Conservation (phyloP, 768 basidiomycete species). For the Russula emetica region DNA sequence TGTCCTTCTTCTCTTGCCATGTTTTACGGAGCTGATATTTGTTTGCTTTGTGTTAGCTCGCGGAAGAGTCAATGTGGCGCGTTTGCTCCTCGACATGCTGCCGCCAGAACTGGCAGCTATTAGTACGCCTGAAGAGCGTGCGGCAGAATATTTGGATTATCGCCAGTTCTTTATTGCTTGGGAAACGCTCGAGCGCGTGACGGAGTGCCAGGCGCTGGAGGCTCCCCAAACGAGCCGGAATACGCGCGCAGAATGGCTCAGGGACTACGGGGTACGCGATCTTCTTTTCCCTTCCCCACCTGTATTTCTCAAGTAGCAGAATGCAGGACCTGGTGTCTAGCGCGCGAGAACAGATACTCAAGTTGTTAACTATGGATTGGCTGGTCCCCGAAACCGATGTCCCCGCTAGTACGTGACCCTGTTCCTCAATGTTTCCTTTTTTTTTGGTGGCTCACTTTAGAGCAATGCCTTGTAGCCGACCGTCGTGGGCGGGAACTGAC, state of each 20-base stretch:
- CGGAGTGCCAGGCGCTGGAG: constrained; percentile 56
- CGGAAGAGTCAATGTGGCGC: constrained; percentile 71
- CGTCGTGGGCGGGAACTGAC: constrained; percentile 61
- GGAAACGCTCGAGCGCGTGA: constrained; percentile 59
- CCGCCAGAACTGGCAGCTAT: constrained; percentile 61
- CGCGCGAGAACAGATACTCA: constrained; percentile 59
- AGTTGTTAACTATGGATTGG: constrained; percentile 76
- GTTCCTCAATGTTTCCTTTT: neutral
- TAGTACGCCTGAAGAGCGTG: constrained; percentile 62
- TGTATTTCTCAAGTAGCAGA: neutral
- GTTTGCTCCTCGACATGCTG: constrained; percentile 52
- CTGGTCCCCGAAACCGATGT: constrained; percentile 51
- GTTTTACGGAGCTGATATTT: neutral
- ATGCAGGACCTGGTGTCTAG: constrained; percentile 56
- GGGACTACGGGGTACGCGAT: constrained; percentile 54
- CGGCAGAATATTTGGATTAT: constrained; percentile 75
- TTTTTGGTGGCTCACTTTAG: neutral
- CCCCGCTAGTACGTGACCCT: constrained; percentile 4
- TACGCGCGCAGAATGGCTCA: constrained; percentile 54
- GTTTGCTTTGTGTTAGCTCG: constrained; percentile 49
- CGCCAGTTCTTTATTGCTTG: constrained; percentile 74
- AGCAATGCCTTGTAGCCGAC: constrained; percentile 38
- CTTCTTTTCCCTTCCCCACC: neutral
- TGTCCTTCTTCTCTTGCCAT: too few species aligned
- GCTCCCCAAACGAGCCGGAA: constrained; percentile 56